Percentiles rank a stretch among this genome's conserved stretches.
Evolutionary conservation across 345 rosid genomes (phyloP).

Genomic region (Linum tenue): DNA sequence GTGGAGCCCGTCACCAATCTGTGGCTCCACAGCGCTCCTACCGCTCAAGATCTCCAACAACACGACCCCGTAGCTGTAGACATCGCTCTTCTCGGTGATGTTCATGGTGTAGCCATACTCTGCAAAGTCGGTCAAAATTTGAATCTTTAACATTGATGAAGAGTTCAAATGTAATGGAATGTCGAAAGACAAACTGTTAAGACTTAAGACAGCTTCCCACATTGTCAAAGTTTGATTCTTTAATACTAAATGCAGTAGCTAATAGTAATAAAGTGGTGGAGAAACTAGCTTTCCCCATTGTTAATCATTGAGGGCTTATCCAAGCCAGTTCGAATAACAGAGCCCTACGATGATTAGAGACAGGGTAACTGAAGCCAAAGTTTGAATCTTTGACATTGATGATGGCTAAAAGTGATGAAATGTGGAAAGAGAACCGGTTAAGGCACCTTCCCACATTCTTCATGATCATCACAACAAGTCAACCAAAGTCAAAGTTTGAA

Average conservation of each 20-base stretch:
- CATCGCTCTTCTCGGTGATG: conserved; percentile 94
- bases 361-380: too few relatives aligned
- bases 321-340: too few relatives aligned
- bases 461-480: neutral
- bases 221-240: neutral
- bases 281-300: neutral
- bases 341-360: too few relatives aligned
- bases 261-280: neutral
- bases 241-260: neutral
- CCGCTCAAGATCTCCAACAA: conserved; percentile 79
- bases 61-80: conserved; percentile 88
- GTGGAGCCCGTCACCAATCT: conserved; percentile 64
- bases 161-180: neutral
- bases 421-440: neutral
- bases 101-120: conserved; percentile 95
- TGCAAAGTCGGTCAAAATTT: conserved; percentile 30
- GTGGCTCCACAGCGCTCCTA: conserved; percentile 67
- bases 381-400: too few relatives aligned
- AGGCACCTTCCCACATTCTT: neutral
- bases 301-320: too few relatives aligned
- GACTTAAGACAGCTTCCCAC: too few relatives aligned
- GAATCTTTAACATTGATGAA: too few relatives aligned
- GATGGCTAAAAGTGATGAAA: too few relatives aligned
- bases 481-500: too few relatives aligned
- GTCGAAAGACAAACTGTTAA: too few relatives aligned